Base-by-base conservation (phyloP, 2,329 filamentous ascomycete species). In the Plenodomus lindquistii region DNA sequence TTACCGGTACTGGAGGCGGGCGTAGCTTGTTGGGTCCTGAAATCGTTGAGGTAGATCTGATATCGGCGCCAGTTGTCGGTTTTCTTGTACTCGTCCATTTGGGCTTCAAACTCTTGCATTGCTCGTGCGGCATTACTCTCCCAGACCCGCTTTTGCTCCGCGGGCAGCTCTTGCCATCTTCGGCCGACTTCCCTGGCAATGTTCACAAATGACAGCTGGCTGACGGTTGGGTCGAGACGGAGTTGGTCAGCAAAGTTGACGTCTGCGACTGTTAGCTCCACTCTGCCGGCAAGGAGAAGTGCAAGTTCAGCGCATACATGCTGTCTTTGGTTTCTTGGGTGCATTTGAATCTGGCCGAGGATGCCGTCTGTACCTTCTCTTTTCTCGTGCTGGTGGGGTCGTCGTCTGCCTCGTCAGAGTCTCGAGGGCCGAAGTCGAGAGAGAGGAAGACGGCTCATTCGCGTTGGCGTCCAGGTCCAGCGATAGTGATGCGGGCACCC, bases 241-340 rank as follows among this genome's bases (percentile, higher is more conserved):
- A 72, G 65, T 37, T 72, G 54, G 42, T 74, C 71, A 39, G 71
- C 70, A 57, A 74, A 74, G 42, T 73, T 73, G n/a, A 74, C 72
- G 51, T 74, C 69, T 72, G 34, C 21, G 22, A 18, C 19, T 15
- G 47, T 62, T 55, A 63, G 54, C 37, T 16, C 16, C 40, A 40
- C 17, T 27, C 10, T 8, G 17, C n/a, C 38, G 3, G 29, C 11
- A 18, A 17, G 13, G 20, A 27, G 20, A 24, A 46, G 10, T 43
- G 41, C 19, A 21, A 18, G 42, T n/a, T n/a, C n/a, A n/a, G n/a
- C n/a, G 47, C 64, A 29, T 65, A 72, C 69, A 74, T 8, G 69
- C 72, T 27, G 71, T 74, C 42, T 74, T 73, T 22, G 72, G 72
- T 42, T 73, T 72, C 52, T 71, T 72, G 11, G 72, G 72, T 16